phyloP scores from a whole-genome alignment of 2,329 filamentous ascomycete genomes.

The Alternaria sp. region DNA sequence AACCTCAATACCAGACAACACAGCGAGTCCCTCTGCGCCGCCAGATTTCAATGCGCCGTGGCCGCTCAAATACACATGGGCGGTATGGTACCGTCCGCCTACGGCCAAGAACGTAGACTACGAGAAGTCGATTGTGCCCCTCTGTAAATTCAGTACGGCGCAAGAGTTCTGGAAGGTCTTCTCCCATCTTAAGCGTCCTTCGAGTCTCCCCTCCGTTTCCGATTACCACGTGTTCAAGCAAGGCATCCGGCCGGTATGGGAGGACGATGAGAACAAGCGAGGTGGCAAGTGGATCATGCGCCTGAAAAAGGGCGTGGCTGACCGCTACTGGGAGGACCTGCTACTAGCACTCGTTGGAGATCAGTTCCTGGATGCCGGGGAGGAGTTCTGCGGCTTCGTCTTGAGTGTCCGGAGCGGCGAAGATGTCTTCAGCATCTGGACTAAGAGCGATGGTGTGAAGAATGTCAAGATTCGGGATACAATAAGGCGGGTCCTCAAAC shows the following conservation, averaged over 20 bases:
- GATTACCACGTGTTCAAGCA: slow-evolving; percentile 99
- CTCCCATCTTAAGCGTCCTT: slow-evolving; percentile 86
- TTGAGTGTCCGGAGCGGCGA: slow-evolving; percentile 94
- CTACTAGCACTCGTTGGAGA: slow-evolving; percentile 90
- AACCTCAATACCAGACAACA: slow-evolving; percentile 33
- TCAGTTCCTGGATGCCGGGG: slow-evolving; percentile 88
- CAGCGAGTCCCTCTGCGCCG: slow-evolving; percentile 50
- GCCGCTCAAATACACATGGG: slow-evolving; percentile 84
- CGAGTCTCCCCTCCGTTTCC: slow-evolving; percentile 84
- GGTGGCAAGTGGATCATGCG: slow-evolving; percentile 98
- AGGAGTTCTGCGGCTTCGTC: slow-evolving; percentile 94
- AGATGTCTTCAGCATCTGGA: slow-evolving; percentile 98
- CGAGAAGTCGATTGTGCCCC: slow-evolving; percentile 90
- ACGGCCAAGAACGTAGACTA: slow-evolving; percentile 98
- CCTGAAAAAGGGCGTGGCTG: slow-evolving; percentile 95
- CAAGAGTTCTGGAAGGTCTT: slow-evolving; percentile 95
- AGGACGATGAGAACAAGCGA: slow-evolving; percentile 94
- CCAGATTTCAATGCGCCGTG: slow-evolving; percentile 48
- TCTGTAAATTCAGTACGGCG: slow-evolving; percentile 80
- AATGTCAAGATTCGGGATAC: slow-evolving; percentile 98
- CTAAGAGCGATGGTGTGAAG: slow-evolving; percentile 86
- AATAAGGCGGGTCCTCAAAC: slow-evolving; percentile 86
- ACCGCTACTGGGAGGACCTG: slow-evolving; percentile 96
- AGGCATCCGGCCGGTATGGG: slow-evolving; percentile 96
- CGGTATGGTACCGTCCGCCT: slow-evolving; percentile 96